Conservation (phyloP, 2,329 filamentous ascomycete species). For the Fusarium vanettenii region DNA sequence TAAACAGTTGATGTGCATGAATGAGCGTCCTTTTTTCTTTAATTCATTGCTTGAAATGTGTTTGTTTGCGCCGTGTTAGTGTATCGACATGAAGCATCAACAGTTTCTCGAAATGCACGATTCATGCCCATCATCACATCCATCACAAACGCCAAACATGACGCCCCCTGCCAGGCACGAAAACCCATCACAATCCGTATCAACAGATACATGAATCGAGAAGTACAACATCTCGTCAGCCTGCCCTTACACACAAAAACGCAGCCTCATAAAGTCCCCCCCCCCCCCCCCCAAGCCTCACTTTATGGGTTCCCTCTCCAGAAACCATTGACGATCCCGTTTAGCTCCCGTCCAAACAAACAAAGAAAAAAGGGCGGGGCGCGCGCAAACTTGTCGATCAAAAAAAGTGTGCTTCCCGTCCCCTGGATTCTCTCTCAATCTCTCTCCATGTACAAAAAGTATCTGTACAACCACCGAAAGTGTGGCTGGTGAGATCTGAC, state of each 20-base stretch:
- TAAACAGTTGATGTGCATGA: not conserved
- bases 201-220: not conserved
- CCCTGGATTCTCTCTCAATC: not conserved
- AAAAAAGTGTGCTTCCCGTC: constrained; percentile 18
- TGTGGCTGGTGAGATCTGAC: constrained; percentile 37
- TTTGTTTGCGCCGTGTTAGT: not conserved
- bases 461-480: constrained; percentile 8
- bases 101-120: not conserved
- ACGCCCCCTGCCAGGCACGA: not conserved
- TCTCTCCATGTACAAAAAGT: not conserved
- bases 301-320: not conserved
- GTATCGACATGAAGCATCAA: not conserved
- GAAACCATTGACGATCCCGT: not conserved
- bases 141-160: not conserved
- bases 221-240: not conserved
- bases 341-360: constrained; percentile 1
- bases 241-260: not conserved
- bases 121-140: not conserved
- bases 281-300: not conserved
- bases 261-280: not conserved
- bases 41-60: not conserved
- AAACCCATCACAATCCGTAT: not conserved
- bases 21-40: not conserved
- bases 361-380: not conserved
- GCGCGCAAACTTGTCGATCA: constrained; percentile 1